Evolutionary conservation across 2,329 filamentous ascomycete species (phyloP).

Genomic region (Sphaceloma murrayae): DNA sequence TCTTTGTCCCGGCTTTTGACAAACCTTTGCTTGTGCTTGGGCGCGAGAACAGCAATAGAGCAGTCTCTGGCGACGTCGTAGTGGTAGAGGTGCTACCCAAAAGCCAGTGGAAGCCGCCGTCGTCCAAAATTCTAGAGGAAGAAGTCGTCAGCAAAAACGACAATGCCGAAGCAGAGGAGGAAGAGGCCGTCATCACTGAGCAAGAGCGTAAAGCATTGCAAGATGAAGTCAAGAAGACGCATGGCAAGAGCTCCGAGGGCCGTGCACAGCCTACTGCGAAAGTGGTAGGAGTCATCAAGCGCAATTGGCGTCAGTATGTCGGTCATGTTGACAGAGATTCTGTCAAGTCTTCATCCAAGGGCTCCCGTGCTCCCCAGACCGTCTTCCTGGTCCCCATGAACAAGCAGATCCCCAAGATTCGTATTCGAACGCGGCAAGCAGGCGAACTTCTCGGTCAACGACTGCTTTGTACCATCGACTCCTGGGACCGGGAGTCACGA

Average conservation of each 20-base stretch:
- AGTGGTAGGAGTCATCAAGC: constrained; percentile 84
- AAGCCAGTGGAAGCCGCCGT: constrained; percentile 94
- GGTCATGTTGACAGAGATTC: constrained; percentile 88
- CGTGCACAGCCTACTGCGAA: constrained; percentile 81
- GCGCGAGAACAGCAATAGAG: constrained; percentile 89
- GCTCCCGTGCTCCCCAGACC: constrained; percentile 77
- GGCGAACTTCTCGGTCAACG: constrained; percentile 83
- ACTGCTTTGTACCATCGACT: constrained; percentile 84
- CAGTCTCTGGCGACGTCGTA: constrained; percentile 83
- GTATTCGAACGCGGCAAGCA: constrained; percentile 82
- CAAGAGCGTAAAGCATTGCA: constrained; percentile 78
- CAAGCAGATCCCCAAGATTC: constrained; percentile 93
- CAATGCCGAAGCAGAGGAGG: constrained; percentile 74
- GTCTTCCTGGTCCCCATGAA: constrained; percentile 98
- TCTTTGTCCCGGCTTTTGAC: constrained; percentile 82
- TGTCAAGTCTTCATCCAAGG: constrained; percentile 60
- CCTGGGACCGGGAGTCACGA: constrained; percentile 87
- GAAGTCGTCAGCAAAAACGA: constrained; percentile 86
- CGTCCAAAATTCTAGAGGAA: constrained; percentile 91
- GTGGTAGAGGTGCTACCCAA: constrained; percentile 88
- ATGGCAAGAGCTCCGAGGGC: constrained; percentile 65
- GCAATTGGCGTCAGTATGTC: constrained; percentile 97
- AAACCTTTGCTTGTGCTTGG: constrained; percentile 81
- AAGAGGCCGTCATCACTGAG: constrained; percentile 68
- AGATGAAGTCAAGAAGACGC: constrained; percentile 80